Evolutionary conservation across 2,329 filamentous ascomycete genomes (phyloP), one percentile per base, ranked within the genome.

Genomic region (Pseudopithomyces maydicus): DNA sequence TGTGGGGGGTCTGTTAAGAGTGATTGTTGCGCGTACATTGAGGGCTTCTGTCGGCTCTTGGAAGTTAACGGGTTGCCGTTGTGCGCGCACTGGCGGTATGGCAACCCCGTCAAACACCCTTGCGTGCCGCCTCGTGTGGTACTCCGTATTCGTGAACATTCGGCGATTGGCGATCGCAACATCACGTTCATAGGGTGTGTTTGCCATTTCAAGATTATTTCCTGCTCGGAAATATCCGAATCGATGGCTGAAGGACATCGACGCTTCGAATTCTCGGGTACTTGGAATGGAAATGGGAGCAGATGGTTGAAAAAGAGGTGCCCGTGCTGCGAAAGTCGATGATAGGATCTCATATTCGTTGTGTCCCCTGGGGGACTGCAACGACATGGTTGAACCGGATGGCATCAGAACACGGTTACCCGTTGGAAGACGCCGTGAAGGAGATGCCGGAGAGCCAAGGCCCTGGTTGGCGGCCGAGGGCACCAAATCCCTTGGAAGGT

Each of bases 401-500:
- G 66, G 67, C 20, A 68, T 65, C 0, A 65, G 65, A 3, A 32
- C 57, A 5, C 72, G 67, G 19, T 72, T 66, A n/a, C 66, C 65
- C n/a, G n/a, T n/a, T n/a, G n/a, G n/a, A n/a, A 1, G 71, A 73
- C 14, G 71, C 52, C 71, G 69, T 2, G 71, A 73, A 3, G 64
- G 29, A 5, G 68, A 63, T 6, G 65, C 63, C 8, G 72, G 70
- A 2, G 71, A 73, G 39, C 63, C 58, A 7, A 62, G 36, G 12
- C 57, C 44, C 12, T 36, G 35, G 6, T 53, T 15, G 20, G 32
- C 17, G 2, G 49, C 52, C 15, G 63, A 59, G 6, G 55, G 54
- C 1, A 60, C 58, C 48, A 71, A 56, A 43, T 74, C 72, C 39
- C 70, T 68, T 0, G 70, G 65, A 4, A 73, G 55, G 10, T 63